Evolutionary conservation across 108 stramenopile species (phyloP), one percentile per base, ranked within the genome.

Genomic region (Epithemia pelagica): DNA sequence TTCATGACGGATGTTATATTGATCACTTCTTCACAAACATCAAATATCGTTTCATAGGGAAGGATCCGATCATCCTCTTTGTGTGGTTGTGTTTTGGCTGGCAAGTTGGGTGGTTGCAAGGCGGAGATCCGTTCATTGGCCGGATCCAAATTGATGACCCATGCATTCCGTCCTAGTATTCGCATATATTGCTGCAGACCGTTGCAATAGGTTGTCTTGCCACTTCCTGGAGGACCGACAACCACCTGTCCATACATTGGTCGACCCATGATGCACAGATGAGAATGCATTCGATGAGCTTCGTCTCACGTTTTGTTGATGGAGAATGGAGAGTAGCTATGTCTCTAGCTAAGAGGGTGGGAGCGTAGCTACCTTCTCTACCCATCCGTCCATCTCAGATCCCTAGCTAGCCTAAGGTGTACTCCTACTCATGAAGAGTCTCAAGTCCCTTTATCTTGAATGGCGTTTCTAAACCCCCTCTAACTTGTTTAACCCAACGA

Each of bases 111-210:
- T 26, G 74, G 70, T 10, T 80, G 74, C 56, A 79, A 67, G 10
- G 3, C 10, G 59, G 28, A 22, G 15, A 22, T 29, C 27, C 73
- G 68, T 61, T 99, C 96, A 68, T 97, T 97, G 29, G 97, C 99
- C 26, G 97, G 97, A 82, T 99, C 99, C 58, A 99, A 73, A 71
- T 99, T 99, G 58, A 99, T 83, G 15, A 99, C 92, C 67, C 81
- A 88, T 28, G 87, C 82, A 57, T 95, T 84, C 64, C 97, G 71
- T 3, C 96, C 96, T 32, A 96, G 59, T 20, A 82, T 59, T 27
- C 80, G 74, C n/a, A 97, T 73, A 76, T 97, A 98, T 67, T 94
- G 89, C 59, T 87, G 81, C 94, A 99, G 97, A 7, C 96, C 98
- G 60, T 83, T 74, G 89, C 98, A 99, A 65, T 95, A 96, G 2